Percentiles rank a stretch among this genome's conserved stretches.
These are phyloP conservation scores for Tuber brumale DNA, from an alignment of 495 filamentous ascomycete genomes.

Conservation along the genomic window DNA sequence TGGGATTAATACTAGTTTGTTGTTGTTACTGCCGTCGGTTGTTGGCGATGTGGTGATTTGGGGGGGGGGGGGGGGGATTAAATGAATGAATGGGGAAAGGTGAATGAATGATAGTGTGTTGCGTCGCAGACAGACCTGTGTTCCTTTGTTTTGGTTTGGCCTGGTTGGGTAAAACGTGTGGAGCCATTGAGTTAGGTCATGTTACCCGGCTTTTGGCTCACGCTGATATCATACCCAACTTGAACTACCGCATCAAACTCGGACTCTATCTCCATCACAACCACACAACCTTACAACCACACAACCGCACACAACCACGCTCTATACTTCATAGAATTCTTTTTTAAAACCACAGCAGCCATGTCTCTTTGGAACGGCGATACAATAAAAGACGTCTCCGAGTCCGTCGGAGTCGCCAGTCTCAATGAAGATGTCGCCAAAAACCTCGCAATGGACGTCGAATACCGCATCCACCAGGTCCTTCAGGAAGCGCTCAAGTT, in stretches of 20 bases:
- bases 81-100: background rate
- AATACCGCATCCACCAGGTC: slow-evolving; percentile 87
- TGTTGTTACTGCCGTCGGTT: slow-evolving; percentile 11
- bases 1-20: slow-evolving; percentile 6
- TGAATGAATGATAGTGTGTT: background rate
- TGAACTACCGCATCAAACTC: background rate
- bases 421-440: slow-evolving; percentile 76
- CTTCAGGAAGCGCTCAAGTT: slow-evolving; percentile 88
- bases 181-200: background rate
- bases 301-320: background rate
- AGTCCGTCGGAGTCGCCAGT: slow-evolving; percentile 78
- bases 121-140: slow-evolving; percentile 11
- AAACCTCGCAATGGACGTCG: slow-evolving; percentile 82
- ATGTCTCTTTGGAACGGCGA: slow-evolving; percentile 83
- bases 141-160: slow-evolving; percentile 34
- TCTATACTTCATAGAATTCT: background rate
- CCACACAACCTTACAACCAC: background rate
- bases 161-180: background rate
- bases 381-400: slow-evolving; percentile 88
- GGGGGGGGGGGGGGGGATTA: background rate
- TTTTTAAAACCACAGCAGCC: background rate
- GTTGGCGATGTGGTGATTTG: background rate
- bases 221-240: background rate
- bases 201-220: background rate
- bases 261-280: background rate